phyloP scores from a whole-genome alignment of 2,329 filamentous ascomycete species.

The Talaromyces sp. region DNA sequence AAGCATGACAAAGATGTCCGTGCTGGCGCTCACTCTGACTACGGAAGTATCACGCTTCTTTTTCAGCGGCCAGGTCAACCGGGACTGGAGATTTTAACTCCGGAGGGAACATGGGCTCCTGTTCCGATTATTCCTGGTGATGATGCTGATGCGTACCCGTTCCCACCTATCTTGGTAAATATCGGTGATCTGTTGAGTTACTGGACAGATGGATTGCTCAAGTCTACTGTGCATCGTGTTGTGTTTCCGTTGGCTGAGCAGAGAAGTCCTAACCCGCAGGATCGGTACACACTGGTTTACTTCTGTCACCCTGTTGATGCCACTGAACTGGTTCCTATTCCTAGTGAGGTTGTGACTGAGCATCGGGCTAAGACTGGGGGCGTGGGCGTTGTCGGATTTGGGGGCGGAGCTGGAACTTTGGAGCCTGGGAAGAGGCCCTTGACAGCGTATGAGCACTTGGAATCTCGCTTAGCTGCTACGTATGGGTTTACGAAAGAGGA shows the following conservation, averaged over 20 bases:
- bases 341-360: conserved; percentile 53
- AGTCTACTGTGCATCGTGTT: conserved; percentile 86
- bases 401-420: conserved; percentile 40
- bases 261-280: conserved; percentile 43
- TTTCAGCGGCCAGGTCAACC: conserved; percentile 86
- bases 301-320: conserved; percentile 65
- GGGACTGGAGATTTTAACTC: conserved; percentile 78
- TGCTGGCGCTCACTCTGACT: conserved; percentile 91
- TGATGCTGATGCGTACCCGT: conserved; percentile 46
- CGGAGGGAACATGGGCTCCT: conserved; percentile 60
- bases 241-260: conserved; percentile 63
- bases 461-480: conserved; percentile 59
- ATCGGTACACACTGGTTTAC: conserved; percentile 63
- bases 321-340: conserved; percentile 57
- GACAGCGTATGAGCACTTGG: conserved; percentile 63
- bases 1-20: conserved; percentile 67
- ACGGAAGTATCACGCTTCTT: conserved; percentile 69
- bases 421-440: conserved; percentile 44
- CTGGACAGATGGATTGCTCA: conserved; percentile 87
- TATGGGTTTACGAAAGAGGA: conserved; percentile 50
- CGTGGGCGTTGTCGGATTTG: conserved; percentile 43
- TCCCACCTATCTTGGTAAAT: conserved; percentile 71
- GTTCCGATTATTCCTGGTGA: conserved; percentile 65
- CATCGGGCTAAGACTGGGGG: conserved; percentile 36
- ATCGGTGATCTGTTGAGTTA: conserved; percentile 76